Conservation (phyloP, 2,329 filamentous ascomycete species). For the Arthrocladium fulminans region DNA sequence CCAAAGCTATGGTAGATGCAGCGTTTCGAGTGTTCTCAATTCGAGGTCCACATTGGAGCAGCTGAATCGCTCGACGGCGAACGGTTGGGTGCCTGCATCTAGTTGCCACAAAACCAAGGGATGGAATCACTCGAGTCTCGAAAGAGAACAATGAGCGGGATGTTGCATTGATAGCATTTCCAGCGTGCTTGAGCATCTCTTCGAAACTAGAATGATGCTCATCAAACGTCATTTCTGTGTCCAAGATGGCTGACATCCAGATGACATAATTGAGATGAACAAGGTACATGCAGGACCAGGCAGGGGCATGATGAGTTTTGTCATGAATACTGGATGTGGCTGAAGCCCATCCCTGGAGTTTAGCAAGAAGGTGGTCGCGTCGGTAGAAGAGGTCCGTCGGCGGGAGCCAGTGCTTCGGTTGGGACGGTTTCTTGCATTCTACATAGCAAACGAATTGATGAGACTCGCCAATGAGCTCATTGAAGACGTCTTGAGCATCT, state of each 20-base stretch:
- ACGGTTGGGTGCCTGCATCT: conserved; percentile 14
- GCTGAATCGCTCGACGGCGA: conserved; percentile 11
- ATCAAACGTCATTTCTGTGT: conserved; percentile 4
- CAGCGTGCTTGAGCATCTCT: conserved; percentile 7
- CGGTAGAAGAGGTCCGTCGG: background rate
- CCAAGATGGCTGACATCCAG: conserved; percentile 4
- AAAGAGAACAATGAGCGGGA: conserved; percentile 6
- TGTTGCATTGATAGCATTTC: background rate
- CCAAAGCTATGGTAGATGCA: conserved; percentile 7
- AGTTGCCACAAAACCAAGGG: conserved; percentile 8
- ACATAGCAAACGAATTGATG: conserved; percentile 11
- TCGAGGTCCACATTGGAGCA: conserved; percentile 5
- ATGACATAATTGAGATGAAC: conserved; percentile 10
- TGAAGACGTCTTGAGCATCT: conserved; percentile 9
- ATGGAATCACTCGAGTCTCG: conserved; percentile 16
- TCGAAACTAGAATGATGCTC: conserved; percentile 5
- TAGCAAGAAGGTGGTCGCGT: conserved; percentile 1
- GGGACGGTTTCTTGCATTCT: conserved; percentile 1
- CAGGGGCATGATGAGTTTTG: background rate
- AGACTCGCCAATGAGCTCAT: conserved; percentile 6
- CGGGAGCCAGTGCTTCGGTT: conserved; percentile 12
- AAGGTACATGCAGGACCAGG: conserved; percentile 4
- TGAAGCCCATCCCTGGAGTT: background rate
- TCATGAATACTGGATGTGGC: background rate
- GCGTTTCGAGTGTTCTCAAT: conserved; percentile 13